Base-by-base conservation (phyloP, 2,329 filamentous ascomycete genomes). In the Sclerotinia spermophila region DNA sequence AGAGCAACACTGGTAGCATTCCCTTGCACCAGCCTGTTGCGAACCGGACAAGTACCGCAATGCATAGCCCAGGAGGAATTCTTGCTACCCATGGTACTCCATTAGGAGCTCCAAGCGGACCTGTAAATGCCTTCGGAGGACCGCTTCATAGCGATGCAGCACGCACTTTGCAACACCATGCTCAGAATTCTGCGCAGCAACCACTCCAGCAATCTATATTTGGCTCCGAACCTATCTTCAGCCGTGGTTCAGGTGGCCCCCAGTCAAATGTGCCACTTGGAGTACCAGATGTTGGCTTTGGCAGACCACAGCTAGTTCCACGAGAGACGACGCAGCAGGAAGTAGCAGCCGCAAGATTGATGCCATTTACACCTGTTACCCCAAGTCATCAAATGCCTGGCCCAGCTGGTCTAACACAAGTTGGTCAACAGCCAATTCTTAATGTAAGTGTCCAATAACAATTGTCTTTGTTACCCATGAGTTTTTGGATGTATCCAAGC, bases 1-100 rank as follows among this genome's bases (percentile, higher is more conserved):
- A 97, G 80, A 96, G 91, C 81, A 94, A 92, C 78, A 90, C 92
- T 53, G 93, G 91, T 71, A 93, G 94, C 3, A 92, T 97, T 69
- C 93, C 94, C 69, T 90, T 98, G 76, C 95, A 98, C 81, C 95
- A 98, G 81, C 95, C 95, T 7, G 94, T 97, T 71, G 95, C 95
- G 73, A 89, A 94, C 79, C 85, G 94, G 81, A 84, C 93, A 73
- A 83, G 91, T 71, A 91, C 90, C 74, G 91, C 93, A 67, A 96
- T 97, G 70, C 95, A 97, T 79, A 96, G 94, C 60, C 95, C 95
- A 1, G 95, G 96, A 75, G 95, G 95, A 13, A 86, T 98, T 48
- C 87, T 98, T 53, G 88, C 90, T 13, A 93, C 90, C 75, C 89
- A 93, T 76, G 89, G 89, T 67, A 85, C 83, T 24, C 81, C 86